Evolutionary conservation across 176 grass and related monocot genomes (phyloP).

Genomic region (Musa schizocarpa): DNA sequence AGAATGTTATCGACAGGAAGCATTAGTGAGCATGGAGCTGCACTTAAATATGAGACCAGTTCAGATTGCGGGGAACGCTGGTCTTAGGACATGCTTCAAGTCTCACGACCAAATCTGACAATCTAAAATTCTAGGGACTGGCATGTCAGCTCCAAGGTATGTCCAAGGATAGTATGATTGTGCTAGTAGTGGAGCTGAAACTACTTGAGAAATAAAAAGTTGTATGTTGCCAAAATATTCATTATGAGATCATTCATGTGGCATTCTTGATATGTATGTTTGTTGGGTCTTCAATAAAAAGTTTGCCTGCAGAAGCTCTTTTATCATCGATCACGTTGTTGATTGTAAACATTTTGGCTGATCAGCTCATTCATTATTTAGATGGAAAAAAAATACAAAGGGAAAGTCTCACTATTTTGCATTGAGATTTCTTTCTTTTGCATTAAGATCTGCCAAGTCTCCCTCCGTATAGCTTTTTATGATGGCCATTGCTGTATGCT

Average conservation of each 20-base stretch:
- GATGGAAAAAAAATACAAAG: too few species aligned
- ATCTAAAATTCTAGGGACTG: not conserved
- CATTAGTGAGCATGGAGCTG: conserved; percentile 71
- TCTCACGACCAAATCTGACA: not conserved
- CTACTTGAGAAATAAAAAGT: too few species aligned
- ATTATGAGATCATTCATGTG: not conserved
- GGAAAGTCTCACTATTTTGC: too few species aligned
- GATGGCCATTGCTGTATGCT: too few species aligned
- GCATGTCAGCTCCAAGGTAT: too few species aligned
- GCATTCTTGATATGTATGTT: not conserved
- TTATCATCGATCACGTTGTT: not conserved
- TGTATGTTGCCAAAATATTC: not conserved
- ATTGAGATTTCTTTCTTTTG: too few species aligned
- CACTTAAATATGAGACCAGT: conserved; percentile 43
- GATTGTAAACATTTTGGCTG: not conserved
- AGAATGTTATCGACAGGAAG: conserved; percentile 58
- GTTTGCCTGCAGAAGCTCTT: too few species aligned
- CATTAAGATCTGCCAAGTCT: too few species aligned
- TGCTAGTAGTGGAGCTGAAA: too few species aligned
- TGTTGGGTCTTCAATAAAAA: not conserved
- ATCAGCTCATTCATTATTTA: not conserved
- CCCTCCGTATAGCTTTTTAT: too few species aligned
- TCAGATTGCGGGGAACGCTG: conserved; percentile 38
- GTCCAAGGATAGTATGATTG: too few species aligned
- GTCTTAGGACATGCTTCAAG: not conserved